These are phyloP conservation scores for Mycena rosella DNA, from an alignment of 768 basidiomycete species.

Conservation along the genomic window DNA sequence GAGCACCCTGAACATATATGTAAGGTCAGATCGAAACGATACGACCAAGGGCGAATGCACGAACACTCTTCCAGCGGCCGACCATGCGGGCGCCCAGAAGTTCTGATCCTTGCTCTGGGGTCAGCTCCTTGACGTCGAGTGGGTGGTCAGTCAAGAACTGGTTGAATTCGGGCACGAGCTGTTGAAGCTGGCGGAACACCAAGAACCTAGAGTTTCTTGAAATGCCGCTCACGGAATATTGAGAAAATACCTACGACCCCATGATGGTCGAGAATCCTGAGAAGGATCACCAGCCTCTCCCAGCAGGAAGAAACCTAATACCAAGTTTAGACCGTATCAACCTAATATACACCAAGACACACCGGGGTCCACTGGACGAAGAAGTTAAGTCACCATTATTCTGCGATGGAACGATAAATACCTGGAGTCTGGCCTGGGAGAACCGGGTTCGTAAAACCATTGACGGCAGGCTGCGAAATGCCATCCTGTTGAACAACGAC, in stretches of 20 bases:
- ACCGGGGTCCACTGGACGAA: constrained; percentile 21
- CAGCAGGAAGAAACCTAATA: constrained; percentile 33
- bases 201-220: constrained; percentile 15
- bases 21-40: too few species aligned
- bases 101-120: constrained; percentile 40
- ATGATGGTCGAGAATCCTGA: constrained; percentile 15
- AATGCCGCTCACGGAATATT: background rate
- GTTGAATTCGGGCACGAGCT: constrained; percentile 50
- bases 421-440: constrained; percentile 36
- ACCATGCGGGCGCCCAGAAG: constrained; percentile 50
- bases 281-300: constrained; percentile 44
- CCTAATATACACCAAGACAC: background rate
- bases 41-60: constrained; percentile 10
- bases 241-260: constrained; percentile 35
- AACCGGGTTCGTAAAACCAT: constrained; percentile 34
- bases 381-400: background rate
- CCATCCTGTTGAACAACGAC: constrained; percentile 29
- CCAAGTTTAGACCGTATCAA: background rate
- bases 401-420: background rate
- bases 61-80: constrained; percentile 50
- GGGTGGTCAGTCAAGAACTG: constrained; percentile 40
- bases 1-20: constrained; percentile 44
- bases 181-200: constrained; percentile 46
- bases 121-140: constrained; percentile 33
- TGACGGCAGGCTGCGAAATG: constrained; percentile 39